Conservation (phyloP, 495 filamentous ascomycete genomes). For the Penicillium lagena region DNA sequence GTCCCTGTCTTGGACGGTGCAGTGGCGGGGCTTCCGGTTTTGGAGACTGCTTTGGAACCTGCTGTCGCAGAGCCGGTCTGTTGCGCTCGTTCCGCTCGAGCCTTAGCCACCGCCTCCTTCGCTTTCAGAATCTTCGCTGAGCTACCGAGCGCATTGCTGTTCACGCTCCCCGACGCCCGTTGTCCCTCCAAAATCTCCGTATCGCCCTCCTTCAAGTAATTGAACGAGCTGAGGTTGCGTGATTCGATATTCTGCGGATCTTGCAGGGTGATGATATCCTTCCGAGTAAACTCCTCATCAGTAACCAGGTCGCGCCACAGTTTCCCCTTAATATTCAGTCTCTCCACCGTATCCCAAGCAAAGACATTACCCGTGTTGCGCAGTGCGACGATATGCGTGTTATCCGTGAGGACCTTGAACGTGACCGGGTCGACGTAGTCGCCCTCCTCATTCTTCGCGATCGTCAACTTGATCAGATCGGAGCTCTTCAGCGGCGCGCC, state of each 20-base stretch:
- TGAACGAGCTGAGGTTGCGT: conserved; percentile 81
- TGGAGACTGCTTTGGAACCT: conserved; percentile 32
- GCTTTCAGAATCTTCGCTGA: conserved; percentile 85
- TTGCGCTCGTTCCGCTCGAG: conserved; percentile 54
- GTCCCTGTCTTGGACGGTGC: conserved; percentile 15
- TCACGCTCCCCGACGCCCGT: conserved; percentile 56
- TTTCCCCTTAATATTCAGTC: conserved; percentile 96
- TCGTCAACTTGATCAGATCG: conserved; percentile 86
- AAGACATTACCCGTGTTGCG: conserved; percentile 90
- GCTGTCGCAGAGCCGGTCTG: conserved; percentile 17
- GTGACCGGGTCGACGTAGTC: conserved; percentile 96
- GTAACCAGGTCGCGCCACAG: conserved; percentile 90
- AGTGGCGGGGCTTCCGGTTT: conserved; percentile 14
- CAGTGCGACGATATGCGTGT: conserved; percentile 92
- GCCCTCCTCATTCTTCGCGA: conserved; percentile 86
- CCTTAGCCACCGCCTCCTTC: conserved; percentile 83
- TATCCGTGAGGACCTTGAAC: conserved; percentile 95
- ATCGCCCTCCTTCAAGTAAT: conserved; percentile 80
- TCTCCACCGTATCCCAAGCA: conserved; percentile 88
- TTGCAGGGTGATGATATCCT: conserved; percentile 94
- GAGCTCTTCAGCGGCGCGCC: conserved; percentile 69
- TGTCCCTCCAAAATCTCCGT: conserved; percentile 59
- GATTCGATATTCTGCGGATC: conserved; percentile 88
- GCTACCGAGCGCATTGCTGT: conserved; percentile 68
- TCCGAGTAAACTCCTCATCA: conserved; percentile 79